phyloP scores from a whole-genome alignment of 371 early-diverging fungal genomes.

The Neoconidiobolus thromboides region DNA sequence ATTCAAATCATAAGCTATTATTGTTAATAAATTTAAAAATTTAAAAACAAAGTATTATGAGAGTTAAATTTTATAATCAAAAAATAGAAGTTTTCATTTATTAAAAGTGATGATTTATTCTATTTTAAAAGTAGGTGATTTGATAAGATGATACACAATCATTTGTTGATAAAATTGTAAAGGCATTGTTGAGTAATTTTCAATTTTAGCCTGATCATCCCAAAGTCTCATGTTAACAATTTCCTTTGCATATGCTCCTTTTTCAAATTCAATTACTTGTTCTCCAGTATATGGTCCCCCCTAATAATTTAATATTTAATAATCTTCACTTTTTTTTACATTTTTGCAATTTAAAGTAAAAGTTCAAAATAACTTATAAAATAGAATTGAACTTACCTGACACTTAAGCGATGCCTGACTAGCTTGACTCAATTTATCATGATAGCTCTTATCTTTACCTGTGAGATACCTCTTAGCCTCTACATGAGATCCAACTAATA shows the following conservation, averaged over 20 bases:
- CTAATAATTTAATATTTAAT: not conserved
- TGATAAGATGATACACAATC: slow-evolving; percentile 15
- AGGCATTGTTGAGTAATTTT: slow-evolving; percentile 18
- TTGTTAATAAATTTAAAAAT: too few species aligned
- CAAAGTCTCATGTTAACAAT: slow-evolving; percentile 28
- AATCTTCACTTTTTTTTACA: too few species aligned
- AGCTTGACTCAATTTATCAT: slow-evolving; percentile 19
- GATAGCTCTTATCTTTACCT: slow-evolving; percentile 20
- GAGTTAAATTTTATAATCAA: not conserved
- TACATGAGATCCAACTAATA: slow-evolving; percentile 28
- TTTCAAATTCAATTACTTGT: slow-evolving; percentile 21
- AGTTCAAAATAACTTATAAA: not conserved
- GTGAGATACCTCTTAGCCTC: slow-evolving; percentile 29
- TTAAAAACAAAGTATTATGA: not conserved
- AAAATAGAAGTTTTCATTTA: not conserved
- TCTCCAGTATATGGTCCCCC: slow-evolving; percentile 23
- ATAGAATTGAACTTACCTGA: slow-evolving; percentile 10
- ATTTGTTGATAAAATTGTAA: slow-evolving; percentile 21
- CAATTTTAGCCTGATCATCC: slow-evolving; percentile 28
- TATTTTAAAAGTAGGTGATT: not conserved
- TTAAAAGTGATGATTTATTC: not conserved
- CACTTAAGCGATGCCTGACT: slow-evolving; percentile 28
- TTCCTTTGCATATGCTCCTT: slow-evolving; percentile 21
- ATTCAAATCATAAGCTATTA: too few species aligned
- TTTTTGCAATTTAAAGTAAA: too few species aligned